A percentile compares a stretch with the other conserved stretches of the same genome.
Conservation (phyloP, 1,284 basidiomycete genomes). For the Cryptococcus maquisensis region DNA sequence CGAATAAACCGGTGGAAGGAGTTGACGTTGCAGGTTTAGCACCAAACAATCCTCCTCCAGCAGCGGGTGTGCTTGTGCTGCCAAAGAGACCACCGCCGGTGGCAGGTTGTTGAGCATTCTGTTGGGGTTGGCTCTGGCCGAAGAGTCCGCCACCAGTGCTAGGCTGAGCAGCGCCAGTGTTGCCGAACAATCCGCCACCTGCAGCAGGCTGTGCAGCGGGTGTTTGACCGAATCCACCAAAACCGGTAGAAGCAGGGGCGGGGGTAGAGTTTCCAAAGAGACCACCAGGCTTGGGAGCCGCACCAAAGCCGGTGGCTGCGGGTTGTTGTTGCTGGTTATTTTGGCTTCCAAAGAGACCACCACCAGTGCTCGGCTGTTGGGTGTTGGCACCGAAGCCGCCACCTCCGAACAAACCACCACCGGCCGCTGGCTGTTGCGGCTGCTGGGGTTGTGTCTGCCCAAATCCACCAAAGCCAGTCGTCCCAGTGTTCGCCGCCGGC, state of each 20-base stretch:
- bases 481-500: constrained; percentile 23
- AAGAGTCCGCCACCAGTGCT: constrained; percentile 53
- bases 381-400: constrained; percentile 19
- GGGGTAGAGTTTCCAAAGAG: constrained; percentile 49
- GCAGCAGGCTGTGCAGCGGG: constrained; percentile 35
- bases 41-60: constrained; percentile 24
- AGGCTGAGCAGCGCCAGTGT: constrained; percentile 38
- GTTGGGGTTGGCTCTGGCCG: constrained; percentile 40
- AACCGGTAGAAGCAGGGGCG: constrained; percentile 10
- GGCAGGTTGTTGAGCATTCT: constrained; percentile 21
- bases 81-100: constrained; percentile 22
- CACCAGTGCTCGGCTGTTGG: constrained; percentile 25
- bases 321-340: constrained; percentile 32
- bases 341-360: constrained; percentile 43
- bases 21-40: constrained; percentile 12
- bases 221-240: constrained; percentile 51
- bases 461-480: constrained; percentile 46
- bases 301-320: constrained; percentile 21
- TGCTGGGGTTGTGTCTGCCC: constrained; percentile 38
- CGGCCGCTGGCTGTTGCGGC: constrained; percentile 28
- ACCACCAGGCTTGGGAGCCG: constrained; percentile 40
- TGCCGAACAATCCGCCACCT: constrained; percentile 50
- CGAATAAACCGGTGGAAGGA: constrained; percentile 23
- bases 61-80: constrained; percentile 21
- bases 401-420: constrained; percentile 43